These are phyloP conservation scores for Bonia amplexicaulis DNA, from an alignment of 176 grass and related monocot species.

Conservation along the genomic window DNA sequence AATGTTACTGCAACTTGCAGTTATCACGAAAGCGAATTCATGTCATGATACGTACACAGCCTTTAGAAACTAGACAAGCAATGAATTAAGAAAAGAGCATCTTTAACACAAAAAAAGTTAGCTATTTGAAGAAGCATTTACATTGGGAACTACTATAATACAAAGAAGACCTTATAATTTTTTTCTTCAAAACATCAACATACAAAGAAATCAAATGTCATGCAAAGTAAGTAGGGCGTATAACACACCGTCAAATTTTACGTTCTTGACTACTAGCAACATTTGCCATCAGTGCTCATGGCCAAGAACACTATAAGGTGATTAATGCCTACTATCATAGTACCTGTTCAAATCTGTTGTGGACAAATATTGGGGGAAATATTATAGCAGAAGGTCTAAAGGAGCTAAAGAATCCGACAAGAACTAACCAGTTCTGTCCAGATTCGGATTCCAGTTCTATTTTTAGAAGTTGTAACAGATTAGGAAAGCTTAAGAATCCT, in stretches of 20 bases:
- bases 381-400: too few species aligned
- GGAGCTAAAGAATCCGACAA: too few species aligned
- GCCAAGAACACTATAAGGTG: neutral
- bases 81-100: neutral
- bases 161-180: neutral
- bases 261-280: constrained; percentile 5
- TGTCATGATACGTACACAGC: neutral
- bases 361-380: too few species aligned
- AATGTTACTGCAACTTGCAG: neutral
- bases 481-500: too few species aligned
- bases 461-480: too few species aligned
- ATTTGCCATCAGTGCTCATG: neutral
- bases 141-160: neutral
- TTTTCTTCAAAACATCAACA: neutral
- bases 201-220: neutral
- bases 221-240: neutral
- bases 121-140: neutral
- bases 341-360: neutral
- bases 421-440: too few species aligned
- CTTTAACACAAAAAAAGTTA: neutral
- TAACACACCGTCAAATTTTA: neutral
- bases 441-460: too few species aligned
- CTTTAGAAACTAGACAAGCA: neutral
- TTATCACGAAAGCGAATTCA: neutral
- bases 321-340: neutral